Conservation (phyloP, 176 grass and related monocot species). For the Dactylis glomerata region DNA sequence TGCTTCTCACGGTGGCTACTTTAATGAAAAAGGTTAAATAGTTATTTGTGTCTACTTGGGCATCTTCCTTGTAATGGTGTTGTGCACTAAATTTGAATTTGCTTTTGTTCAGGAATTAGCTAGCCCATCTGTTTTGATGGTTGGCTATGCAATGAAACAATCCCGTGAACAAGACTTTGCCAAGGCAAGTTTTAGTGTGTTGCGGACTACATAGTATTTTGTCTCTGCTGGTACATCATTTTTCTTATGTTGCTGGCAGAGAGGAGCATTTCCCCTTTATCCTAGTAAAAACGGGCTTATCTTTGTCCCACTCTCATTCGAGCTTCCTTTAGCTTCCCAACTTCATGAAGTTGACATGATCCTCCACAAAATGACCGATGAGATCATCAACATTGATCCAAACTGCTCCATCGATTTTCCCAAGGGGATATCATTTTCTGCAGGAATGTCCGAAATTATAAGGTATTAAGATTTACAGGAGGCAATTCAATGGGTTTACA, state of each 20-base stretch:
- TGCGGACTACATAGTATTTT: slow-evolving; percentile 14
- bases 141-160: slow-evolving; percentile 92
- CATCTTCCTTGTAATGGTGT: not conserved
- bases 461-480: slow-evolving; percentile 44
- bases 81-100: not conserved
- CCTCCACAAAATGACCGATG: slow-evolving; percentile 97
- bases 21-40: slow-evolving; percentile 72
- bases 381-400: slow-evolving; percentile 70
- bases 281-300: slow-evolving; percentile 59
- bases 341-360: slow-evolving; percentile 74
- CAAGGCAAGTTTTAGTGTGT: slow-evolving; percentile 58
- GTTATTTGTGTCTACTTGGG: not conserved
- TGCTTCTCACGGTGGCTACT: slow-evolving; percentile 58
- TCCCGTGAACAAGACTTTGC: slow-evolving; percentile 93
- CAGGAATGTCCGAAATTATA: slow-evolving; percentile 74
- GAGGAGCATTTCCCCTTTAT: slow-evolving; percentile 80
- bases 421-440: slow-evolving; percentile 70
- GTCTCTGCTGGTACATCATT: slow-evolving; percentile 16
- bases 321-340: slow-evolving; percentile 71
- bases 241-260: slow-evolving; percentile 46
- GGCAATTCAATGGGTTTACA: slow-evolving; percentile 7
- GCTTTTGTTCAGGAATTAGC: slow-evolving; percentile 46
- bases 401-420: slow-evolving; percentile 59
- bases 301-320: slow-evolving; percentile 82
- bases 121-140: slow-evolving; percentile 44